Percentiles rank a stretch among this genome's conserved stretches.
Conservation (phyloP, 768 basidiomycete genomes). For the Amanita molliuscula region DNA sequence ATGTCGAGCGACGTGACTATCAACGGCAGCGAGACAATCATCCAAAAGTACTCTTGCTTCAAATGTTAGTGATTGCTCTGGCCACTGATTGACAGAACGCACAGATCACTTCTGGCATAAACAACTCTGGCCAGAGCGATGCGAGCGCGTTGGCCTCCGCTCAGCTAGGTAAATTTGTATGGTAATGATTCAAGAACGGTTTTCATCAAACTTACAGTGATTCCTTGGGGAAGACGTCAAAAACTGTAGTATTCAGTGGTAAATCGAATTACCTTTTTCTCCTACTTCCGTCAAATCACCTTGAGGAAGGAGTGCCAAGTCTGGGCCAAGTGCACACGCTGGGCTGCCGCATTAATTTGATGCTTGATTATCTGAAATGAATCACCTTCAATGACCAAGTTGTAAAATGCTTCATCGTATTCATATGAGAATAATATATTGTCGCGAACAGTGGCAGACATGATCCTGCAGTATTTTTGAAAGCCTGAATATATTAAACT, state of each 20-base stretch:
- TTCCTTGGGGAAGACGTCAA: slow-evolving; percentile 22
- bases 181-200: not conserved
- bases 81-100: slow-evolving; percentile 12
- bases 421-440: slow-evolving; percentile 90
- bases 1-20: slow-evolving; percentile 82
- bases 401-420: slow-evolving; percentile 80
- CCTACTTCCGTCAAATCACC: slow-evolving; percentile 84
- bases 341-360: not conserved
- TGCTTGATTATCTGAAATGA: not conserved
- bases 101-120: slow-evolving; percentile 88
- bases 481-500: not conserved
- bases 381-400: slow-evolving; percentile 69
- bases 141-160: slow-evolving; percentile 79
- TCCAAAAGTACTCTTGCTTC: slow-evolving; percentile 63
- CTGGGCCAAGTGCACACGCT: slow-evolving; percentile 82
- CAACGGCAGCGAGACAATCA: slow-evolving; percentile 81
- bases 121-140: slow-evolving; percentile 81
- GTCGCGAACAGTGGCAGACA: slow-evolving; percentile 77
- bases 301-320: slow-evolving; percentile 67
- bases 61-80: not conserved
- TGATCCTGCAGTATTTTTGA: slow-evolving; percentile 39
- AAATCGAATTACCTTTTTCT: slow-evolving; percentile 53
- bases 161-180: slow-evolving; percentile 32
- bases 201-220: slow-evolving; percentile 35
- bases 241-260: slow-evolving; percentile 1